These are phyloP conservation scores for Fusarium fujikuroi DNA, from an alignment of 2,329 filamentous ascomycete species.

Conservation along the genomic window DNA sequence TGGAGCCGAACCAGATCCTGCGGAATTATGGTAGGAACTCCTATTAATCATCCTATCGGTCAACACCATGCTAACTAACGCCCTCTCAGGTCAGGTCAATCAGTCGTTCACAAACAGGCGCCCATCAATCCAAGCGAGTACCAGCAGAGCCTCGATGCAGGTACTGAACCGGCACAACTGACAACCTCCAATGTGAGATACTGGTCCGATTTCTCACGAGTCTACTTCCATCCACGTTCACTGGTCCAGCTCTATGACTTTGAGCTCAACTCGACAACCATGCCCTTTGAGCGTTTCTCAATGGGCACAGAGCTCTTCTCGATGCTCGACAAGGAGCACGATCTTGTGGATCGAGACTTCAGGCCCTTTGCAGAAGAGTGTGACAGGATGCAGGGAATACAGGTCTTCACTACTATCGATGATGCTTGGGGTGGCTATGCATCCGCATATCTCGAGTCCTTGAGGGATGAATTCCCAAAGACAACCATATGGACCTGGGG, in stretches of 20 bases:
- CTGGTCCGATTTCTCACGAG: slow-evolving; percentile 94
- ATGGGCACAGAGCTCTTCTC: slow-evolving; percentile 81
- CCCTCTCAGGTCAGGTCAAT: slow-evolving; percentile 68
- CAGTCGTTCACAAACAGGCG: slow-evolving; percentile 74
- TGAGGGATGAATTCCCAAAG: slow-evolving; percentile 93
- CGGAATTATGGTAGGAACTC: slow-evolving; percentile 50
- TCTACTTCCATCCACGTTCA: slow-evolving; percentile 92
- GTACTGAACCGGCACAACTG: slow-evolving; percentile 72
- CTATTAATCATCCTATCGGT: too few species aligned
- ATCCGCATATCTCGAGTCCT: slow-evolving; percentile 75
- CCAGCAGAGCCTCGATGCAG: slow-evolving; percentile 81
- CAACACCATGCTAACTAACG: neutral
- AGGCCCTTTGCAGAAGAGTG: slow-evolving; percentile 91
- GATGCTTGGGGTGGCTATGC: slow-evolving; percentile 87
- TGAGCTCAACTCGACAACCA: slow-evolving; percentile 80
- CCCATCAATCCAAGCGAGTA: slow-evolving; percentile 78
- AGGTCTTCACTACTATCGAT: slow-evolving; percentile 77
- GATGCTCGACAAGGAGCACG: slow-evolving; percentile 80
- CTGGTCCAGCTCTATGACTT: slow-evolving; percentile 89
- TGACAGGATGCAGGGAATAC: slow-evolving; percentile 89
- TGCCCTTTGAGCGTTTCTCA: slow-evolving; percentile 92
- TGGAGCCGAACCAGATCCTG: slow-evolving; percentile 49
- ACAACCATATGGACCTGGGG: slow-evolving; percentile 89
- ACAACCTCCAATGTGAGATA: slow-evolving; percentile 81
- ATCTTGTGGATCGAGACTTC: slow-evolving; percentile 90